These are phyloP conservation scores for Pseudonitzschia multistriata DNA, from an alignment of 108 stramenopile genomes.

Conservation along the genomic window DNA sequence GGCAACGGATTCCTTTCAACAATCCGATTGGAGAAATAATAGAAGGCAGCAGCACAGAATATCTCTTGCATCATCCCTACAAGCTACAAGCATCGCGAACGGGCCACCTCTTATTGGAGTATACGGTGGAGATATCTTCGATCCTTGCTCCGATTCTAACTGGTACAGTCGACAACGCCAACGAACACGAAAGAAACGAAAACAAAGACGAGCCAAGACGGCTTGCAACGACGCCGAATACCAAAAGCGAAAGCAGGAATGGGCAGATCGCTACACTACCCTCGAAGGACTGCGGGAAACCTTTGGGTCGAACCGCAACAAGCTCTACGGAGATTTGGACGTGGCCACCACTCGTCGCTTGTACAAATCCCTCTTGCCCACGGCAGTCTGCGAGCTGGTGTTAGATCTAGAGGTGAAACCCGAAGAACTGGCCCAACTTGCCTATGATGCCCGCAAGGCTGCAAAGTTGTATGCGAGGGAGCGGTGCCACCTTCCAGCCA, in stretches of 20 bases:
- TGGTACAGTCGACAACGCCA: not conserved
- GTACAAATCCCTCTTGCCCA: slow-evolving; percentile 83
- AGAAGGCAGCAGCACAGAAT: not conserved
- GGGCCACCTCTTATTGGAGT: not conserved
- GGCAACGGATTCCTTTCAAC: slow-evolving; percentile 8
- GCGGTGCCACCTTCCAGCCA: slow-evolving; percentile 74
- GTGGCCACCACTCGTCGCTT: slow-evolving; percentile 64
- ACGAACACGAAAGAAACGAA: not conserved
- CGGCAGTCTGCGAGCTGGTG: slow-evolving; percentile 71
- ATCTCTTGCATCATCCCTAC: not conserved
- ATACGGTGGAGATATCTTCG: slow-evolving; percentile 2
- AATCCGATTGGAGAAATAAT: not conserved
- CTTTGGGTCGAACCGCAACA: slow-evolving; percentile 83
- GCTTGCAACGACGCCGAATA: slow-evolving; percentile 40
- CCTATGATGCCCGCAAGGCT: slow-evolving; percentile 87
- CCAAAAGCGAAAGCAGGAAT: slow-evolving; percentile 64
- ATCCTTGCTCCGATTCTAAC: not conserved
- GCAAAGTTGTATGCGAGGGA: slow-evolving; percentile 93
- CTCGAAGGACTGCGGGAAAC: slow-evolving; percentile 64
- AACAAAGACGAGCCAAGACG: not conserved
- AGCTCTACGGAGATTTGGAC: slow-evolving; percentile 85
- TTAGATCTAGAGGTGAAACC: slow-evolving; percentile 40
- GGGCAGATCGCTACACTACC: slow-evolving; percentile 77
- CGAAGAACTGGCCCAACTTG: slow-evolving; percentile 88
- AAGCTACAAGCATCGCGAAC: not conserved